Percentiles rank a stretch among this genome's conserved stretches.
phyloP scores from a whole-genome alignment of 768 basidiomycete genomes.

The Daedaleopsis sinensis region DNA sequence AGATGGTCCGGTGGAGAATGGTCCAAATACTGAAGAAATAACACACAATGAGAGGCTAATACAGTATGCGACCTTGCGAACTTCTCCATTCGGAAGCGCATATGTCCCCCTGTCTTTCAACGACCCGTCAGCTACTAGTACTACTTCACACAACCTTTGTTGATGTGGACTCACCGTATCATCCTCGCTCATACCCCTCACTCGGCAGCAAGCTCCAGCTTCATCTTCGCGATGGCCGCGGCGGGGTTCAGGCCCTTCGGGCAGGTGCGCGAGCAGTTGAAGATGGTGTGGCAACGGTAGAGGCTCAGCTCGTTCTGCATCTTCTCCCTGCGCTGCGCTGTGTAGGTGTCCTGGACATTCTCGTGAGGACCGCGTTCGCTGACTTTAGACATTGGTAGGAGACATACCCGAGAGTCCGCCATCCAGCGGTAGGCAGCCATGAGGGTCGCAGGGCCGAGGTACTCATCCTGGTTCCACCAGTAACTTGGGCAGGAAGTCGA shows the following conservation, averaged over 20 bases:
- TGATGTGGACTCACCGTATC: background rate
- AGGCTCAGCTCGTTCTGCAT: constrained; percentile 95
- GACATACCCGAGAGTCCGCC: constrained; percentile 86
- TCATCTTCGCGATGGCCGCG: constrained; percentile 90
- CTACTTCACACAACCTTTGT: too few species aligned
- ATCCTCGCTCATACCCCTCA: constrained; percentile 34
- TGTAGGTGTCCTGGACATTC: constrained; percentile 65
- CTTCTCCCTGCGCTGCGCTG: constrained; percentile 82
- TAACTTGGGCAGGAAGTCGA: constrained; percentile 97
- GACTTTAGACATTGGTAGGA: background rate
- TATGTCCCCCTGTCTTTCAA: background rate
- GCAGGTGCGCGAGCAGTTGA: constrained; percentile 98
- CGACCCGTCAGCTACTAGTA: background rate
- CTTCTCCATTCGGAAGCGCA: background rate
- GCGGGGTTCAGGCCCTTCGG: constrained; percentile 97
- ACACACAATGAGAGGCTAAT: constrained; percentile 17
- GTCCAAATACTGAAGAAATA: constrained; percentile 10
- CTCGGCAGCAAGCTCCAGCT: constrained; percentile 83
- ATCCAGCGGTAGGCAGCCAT: constrained; percentile 99
- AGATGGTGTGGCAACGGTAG: constrained; percentile 98
- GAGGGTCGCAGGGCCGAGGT: constrained; percentile 94
- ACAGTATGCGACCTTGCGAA: constrained; percentile 10
- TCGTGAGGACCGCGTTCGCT: background rate
- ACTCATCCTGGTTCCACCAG: constrained; percentile 99
- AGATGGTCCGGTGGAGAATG: background rate